phyloP scores from a whole-genome alignment of 768 basidiomycete species.

The Phylloporus sp. region DNA sequence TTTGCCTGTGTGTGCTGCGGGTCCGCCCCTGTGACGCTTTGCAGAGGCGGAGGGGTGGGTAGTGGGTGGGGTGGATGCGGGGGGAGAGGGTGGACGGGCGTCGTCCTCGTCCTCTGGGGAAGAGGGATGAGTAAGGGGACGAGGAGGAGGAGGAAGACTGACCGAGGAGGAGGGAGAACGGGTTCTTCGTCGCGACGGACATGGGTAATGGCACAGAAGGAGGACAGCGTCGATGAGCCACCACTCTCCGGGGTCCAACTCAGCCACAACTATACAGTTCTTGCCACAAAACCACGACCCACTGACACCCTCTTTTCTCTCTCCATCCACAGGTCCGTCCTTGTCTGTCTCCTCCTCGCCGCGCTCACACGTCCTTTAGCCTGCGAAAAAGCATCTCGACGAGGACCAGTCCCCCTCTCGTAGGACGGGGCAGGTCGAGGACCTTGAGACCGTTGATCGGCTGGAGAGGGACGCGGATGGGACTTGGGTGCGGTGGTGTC shows the following conservation, averaged over 20 bases:
- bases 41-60: slow-evolving; percentile 36
- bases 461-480: slow-evolving; percentile 72
- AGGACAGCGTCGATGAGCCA: not conserved
- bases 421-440: slow-evolving; percentile 74
- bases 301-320: not conserved
- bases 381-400: slow-evolving; percentile 85
- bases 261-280: slow-evolving; percentile 46
- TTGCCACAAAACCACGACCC: slow-evolving; percentile 23
- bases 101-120: slow-evolving; percentile 43
- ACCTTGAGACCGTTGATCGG: slow-evolving; percentile 84
- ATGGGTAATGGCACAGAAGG: slow-evolving; percentile 39
- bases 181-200: slow-evolving; percentile 89
- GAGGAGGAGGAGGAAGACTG: slow-evolving; percentile 22
- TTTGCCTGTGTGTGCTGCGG: slow-evolving; percentile 59
- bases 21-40: slow-evolving; percentile 49
- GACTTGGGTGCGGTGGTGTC: slow-evolving; percentile 85
- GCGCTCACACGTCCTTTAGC: slow-evolving; percentile 35
- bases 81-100: slow-evolving; percentile 38
- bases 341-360: too few relatives aligned
- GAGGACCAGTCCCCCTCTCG: slow-evolving; percentile 66
- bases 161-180: slow-evolving; percentile 82
- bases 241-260: slow-evolving; percentile 38
- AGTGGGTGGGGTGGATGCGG: slow-evolving; percentile 26
- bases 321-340: slow-evolving; percentile 44
- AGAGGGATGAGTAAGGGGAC: not conserved